A percentile compares a stretch with the other conserved stretches of the same genome.
phyloP scores from a whole-genome alignment of 1,284 basidiomycete genomes.

The Cryptococcus sp. region DNA sequence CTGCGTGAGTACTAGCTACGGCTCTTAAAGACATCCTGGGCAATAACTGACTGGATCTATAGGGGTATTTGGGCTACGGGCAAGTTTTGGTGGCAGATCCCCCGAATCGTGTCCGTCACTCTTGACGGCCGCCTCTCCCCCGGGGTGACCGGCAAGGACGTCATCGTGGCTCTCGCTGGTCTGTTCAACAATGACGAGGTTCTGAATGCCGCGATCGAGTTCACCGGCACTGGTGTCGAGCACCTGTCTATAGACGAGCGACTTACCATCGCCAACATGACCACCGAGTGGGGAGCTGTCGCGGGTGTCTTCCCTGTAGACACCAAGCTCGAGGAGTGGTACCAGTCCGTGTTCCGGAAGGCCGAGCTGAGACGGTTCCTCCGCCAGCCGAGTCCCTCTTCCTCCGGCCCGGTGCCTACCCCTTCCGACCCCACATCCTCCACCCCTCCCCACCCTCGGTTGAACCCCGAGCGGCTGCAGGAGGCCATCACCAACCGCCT shows the following conservation, averaged over 20 bases:
- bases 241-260: constrained; percentile 84
- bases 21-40: no score
- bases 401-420: constrained; percentile 28
- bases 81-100: constrained; percentile 99
- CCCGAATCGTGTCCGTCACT: constrained; percentile 93
- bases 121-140: constrained; percentile 74
- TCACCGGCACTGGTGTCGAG: constrained; percentile 85
- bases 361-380: constrained; percentile 74
- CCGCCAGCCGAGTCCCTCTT: constrained; percentile 42
- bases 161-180: constrained; percentile 95
- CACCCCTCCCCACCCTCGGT: constrained; percentile 69
- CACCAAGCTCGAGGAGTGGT: constrained; percentile 78
- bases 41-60: constrained; percentile 2
- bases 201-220: constrained; percentile 96
- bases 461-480: constrained; percentile 72
- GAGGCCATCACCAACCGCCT: constrained; percentile 60
- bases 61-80: constrained; percentile 95
- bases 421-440: constrained; percentile 28
- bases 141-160: constrained; percentile 96
- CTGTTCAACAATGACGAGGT: constrained; percentile 98
- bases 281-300: constrained; percentile 98
- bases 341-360: constrained; percentile 71
- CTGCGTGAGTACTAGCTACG: constrained; percentile 36
- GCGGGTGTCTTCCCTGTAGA: constrained; percentile 95
- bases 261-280: constrained; percentile 96